These are phyloP conservation scores for Paramyrothecium roridum DNA, from an alignment of 2,329 filamentous ascomycete genomes.

Conservation along the genomic window DNA sequence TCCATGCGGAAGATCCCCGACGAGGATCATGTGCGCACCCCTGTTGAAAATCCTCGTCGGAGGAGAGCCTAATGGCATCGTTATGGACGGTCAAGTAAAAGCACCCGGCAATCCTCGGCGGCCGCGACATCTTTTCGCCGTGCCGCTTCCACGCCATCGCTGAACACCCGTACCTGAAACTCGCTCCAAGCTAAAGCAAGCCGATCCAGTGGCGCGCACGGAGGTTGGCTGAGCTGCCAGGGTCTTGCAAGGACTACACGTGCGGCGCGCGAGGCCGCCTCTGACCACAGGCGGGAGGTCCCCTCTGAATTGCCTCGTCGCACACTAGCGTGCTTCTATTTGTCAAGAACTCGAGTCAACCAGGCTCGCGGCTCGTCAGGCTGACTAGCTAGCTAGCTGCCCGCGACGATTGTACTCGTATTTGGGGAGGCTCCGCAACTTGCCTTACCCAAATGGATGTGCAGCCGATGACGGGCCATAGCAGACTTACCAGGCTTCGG, in stretches of 20 bases:
- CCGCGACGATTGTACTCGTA: too few relatives aligned
- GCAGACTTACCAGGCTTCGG: too few relatives aligned
- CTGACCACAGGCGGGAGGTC: background rate
- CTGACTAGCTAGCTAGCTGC: too few relatives aligned
- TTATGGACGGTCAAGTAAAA: too few relatives aligned
- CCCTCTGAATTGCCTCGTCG: background rate
- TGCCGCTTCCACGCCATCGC: too few relatives aligned
- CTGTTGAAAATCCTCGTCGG: background rate
- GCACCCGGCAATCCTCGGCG: too few relatives aligned
- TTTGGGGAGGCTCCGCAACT: too few relatives aligned
- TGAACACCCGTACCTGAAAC: background rate
- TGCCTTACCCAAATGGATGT: too few relatives aligned
- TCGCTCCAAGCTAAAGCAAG: background rate
- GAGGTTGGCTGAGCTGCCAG: background rate
- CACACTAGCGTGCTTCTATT: background rate
- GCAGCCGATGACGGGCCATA: too few relatives aligned
- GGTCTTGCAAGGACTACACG: background rate
- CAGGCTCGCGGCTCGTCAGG: too few relatives aligned
- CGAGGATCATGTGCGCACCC: background rate
- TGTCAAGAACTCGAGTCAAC: background rate
- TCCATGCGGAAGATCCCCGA: background rate
- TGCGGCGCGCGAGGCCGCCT: background rate
- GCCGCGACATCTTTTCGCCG: too few relatives aligned
- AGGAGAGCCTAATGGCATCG: too few relatives aligned
- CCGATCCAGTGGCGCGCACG: background rate